phyloP scores from a whole-genome alignment of 306 rosid genomes.

The barrel medic (Medicago truncatula) region DNA sequence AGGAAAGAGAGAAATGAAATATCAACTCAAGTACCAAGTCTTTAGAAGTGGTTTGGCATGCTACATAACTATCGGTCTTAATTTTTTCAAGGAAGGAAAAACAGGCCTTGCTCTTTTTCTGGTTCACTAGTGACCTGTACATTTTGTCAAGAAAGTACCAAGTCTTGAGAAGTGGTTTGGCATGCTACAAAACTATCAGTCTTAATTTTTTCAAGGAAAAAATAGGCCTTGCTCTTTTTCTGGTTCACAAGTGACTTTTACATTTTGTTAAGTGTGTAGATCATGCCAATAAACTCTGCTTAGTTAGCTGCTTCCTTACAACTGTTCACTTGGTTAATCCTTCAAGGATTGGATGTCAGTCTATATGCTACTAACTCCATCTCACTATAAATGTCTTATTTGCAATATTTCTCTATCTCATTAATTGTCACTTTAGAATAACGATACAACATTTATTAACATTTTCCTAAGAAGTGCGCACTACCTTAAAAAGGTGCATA shows the following conservation, averaged over 20 bases:
- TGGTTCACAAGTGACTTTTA: constrained; percentile 1
- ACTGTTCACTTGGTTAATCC: constrained; percentile 13
- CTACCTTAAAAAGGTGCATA: background rate
- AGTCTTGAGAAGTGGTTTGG: constrained; percentile 16
- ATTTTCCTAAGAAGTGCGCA: background rate
- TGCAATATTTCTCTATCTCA: no score
- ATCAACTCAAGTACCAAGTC: constrained; percentile 21
- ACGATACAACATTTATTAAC: background rate
- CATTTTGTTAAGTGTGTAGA: background rate
- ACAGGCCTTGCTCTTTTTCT: background rate
- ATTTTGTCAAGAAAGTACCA: constrained; percentile 8
- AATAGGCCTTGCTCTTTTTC: background rate
- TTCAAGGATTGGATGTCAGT: constrained; percentile 5
- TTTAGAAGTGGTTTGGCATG: constrained; percentile 27
- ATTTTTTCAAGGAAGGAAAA: constrained; percentile 24
- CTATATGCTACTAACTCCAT: background rate
- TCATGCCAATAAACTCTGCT: background rate
- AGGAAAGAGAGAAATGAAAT: constrained; percentile 26
- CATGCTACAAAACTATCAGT: constrained; percentile 32
- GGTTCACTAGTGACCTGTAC: constrained; percentile 4
- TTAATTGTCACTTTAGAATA: background rate
- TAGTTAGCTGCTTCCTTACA: constrained; percentile 5
- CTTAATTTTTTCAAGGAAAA: constrained; percentile 25
- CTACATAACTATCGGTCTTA: constrained; percentile 23
- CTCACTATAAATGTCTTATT: no score